phyloP scores from a whole-genome alignment of 2,329 filamentous ascomycete genomes.

The Lecanicillium sp. region DNA sequence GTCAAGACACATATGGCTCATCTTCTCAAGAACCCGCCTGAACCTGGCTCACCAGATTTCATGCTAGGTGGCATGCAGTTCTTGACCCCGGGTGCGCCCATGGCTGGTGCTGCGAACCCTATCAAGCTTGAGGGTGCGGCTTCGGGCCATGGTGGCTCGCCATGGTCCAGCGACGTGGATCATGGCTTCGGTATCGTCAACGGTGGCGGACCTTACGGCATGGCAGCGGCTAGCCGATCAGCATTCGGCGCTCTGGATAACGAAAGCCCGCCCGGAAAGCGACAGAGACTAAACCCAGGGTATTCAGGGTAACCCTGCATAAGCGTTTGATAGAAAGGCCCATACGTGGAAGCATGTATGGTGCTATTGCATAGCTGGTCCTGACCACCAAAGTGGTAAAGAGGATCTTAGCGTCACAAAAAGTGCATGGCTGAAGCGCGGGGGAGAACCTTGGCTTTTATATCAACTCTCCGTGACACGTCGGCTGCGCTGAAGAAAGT shows the following conservation, averaged over 20 bases:
- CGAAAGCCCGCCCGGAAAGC: conserved; percentile 42
- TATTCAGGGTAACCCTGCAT: conserved; percentile 29
- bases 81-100: conserved; percentile 23
- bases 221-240: conserved; percentile 20
- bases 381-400: too few relatives aligned
- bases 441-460: neutral
- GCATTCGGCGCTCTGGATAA: conserved; percentile 15
- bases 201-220: conserved; percentile 29
- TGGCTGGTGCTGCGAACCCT: conserved; percentile 17
- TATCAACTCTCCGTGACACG: neutral
- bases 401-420: too few relatives aligned
- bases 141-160: conserved; percentile 36
- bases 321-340: conserved; percentile 11
- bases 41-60: conserved; percentile 23
- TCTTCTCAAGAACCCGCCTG: conserved; percentile 60
- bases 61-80: conserved; percentile 24
- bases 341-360: too few relatives aligned
- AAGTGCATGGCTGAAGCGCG: too few relatives aligned
- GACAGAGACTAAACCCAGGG: conserved; percentile 38
- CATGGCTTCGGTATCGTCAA: conserved; percentile 38
- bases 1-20: conserved; percentile 84
- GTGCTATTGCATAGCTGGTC: too few relatives aligned
- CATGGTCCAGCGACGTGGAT: conserved; percentile 37
- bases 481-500: neutral
- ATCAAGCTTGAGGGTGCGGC: conserved; percentile 49